phyloP scores from a whole-genome alignment of 768 basidiomycete species.

The Cystobasidiopsis lactophilus region DNA sequence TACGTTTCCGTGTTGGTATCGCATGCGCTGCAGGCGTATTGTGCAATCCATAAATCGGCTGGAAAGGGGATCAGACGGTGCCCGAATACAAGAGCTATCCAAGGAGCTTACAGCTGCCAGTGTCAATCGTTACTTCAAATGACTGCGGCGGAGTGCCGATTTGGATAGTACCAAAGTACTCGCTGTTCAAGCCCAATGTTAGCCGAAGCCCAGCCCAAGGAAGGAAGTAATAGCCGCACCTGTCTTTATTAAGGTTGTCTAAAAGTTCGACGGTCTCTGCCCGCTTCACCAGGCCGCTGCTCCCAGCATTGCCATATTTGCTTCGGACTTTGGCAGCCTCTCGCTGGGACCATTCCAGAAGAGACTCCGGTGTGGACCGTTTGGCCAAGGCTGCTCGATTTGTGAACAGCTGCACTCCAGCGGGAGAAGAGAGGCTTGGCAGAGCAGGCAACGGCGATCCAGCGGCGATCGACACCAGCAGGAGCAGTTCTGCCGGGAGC shows the following conservation, averaged over 20 bases:
- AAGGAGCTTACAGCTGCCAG: neutral
- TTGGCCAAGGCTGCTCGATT: too few relatives aligned
- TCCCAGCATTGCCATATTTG: neutral
- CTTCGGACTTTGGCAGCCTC: neutral
- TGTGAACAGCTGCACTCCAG: too few relatives aligned
- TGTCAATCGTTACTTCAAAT: neutral
- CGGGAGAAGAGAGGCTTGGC: too few relatives aligned
- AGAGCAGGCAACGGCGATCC: too few relatives aligned
- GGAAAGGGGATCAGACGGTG: neutral
- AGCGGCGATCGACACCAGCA: too few relatives aligned
- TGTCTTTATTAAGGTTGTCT: neutral
- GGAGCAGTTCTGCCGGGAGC: too few relatives aligned
- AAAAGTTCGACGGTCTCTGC: neutral
- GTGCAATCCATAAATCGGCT: neutral
- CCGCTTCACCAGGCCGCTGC: neutral
- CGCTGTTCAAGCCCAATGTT: neutral
- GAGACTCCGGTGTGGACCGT: too few relatives aligned
- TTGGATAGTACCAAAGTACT: neutral
- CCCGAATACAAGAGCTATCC: too few relatives aligned
- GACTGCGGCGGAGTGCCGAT: neutral
- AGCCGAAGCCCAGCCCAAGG: neutral
- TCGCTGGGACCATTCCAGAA: neutral
- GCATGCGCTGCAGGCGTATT: neutral
- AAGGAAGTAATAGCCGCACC: neutral
- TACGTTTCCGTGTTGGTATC: neutral